Conservation (phyloP, 805 yeast genomes). For the Cyberlindnera amylophila region DNA sequence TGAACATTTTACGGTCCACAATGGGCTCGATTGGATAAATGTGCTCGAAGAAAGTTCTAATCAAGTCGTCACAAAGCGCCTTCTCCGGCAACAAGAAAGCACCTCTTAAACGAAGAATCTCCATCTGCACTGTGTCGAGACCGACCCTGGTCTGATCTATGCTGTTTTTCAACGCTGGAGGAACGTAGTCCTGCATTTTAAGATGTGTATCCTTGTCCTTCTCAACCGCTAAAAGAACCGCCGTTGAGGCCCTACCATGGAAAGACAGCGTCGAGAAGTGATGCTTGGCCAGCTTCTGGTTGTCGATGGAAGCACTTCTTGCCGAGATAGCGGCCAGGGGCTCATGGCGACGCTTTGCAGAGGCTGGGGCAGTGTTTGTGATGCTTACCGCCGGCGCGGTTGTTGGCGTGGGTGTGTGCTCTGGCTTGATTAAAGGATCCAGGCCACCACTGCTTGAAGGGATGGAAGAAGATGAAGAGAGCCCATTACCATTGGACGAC, state of each 20-base stretch:
- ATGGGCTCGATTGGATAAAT: conserved; percentile 71
- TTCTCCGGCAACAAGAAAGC: conserved; percentile 66
- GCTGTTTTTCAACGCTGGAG: conserved; percentile 21
- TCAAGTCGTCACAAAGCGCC: conserved; percentile 54
- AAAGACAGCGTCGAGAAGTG: conserved; percentile 35
- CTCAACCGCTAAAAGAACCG: conserved; percentile 24
- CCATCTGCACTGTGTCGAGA: conserved; percentile 58
- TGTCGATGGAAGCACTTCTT: conserved; percentile 29
- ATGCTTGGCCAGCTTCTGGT: conserved; percentile 21
- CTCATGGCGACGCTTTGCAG: conserved; percentile 30
- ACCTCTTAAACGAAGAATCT: conserved; percentile 59
- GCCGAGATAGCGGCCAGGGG: conserved; percentile 32
- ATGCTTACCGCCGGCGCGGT: conserved; percentile 1
- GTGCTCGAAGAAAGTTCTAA: conserved; percentile 57
- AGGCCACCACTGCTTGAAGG: not conserved
- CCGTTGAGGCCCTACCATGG: conserved; percentile 51
- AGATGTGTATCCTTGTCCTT: conserved; percentile 31
- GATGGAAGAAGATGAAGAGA: not conserved
- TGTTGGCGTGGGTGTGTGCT: not conserved
- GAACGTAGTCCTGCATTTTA: conserved; percentile 25
- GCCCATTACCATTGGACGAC: not conserved
- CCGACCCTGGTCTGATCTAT: conserved; percentile 27
- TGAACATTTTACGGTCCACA: conserved; percentile 57
- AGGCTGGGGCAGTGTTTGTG: conserved; percentile 14
- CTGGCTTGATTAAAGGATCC: not conserved